Base-by-base conservation (phyloP, 106 monocot species). In the Phalaenopsis aphrodite region DNA sequence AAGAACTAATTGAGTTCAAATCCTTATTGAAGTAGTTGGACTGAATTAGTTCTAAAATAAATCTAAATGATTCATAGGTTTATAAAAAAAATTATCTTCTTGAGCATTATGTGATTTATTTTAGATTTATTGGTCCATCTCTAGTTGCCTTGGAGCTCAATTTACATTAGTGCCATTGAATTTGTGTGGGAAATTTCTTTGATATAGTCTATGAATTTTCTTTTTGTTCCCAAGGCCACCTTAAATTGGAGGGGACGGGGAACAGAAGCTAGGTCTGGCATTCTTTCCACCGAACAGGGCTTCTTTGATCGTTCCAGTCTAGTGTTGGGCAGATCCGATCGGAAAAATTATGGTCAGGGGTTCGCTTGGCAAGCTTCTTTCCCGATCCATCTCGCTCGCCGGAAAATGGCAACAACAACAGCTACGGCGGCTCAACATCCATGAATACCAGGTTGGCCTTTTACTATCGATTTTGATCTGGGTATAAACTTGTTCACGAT, bases 351-450 rank as follows among this genome's bases (percentile, higher is more conserved):
- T 93, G 99, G 87, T 85, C 82, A 86, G 95, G 78, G 87, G 91
- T 84, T 85, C 88, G 79, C 24, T 99, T 1, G 87, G 85, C 18
- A 94, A 87, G 81, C 82, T 99, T 74, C 83, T 84, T 0, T 81
- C 89, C 19, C 82, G 87, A 23, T 84, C 89, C 12, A 87, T 99
- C 80, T 84, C 91, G 41, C 15, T 85, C 65, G 95, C 89, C 41
- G 90, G 94, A 23, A 90, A 79, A 83, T 91, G 90, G 91, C 99
- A 93, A 84, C 86, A 94, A 57, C 99, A 95, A 85, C 99, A 99
- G 88, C 81, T 99, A 41, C 91, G 99, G 47, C 95, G 93, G 78
- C 99, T 95, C 82, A 99, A 99, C 86, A 91, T 99, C 87, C 99
- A 99, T 77, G 99, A 99, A 72, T 99, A 99, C 73, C 99, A 99